These are phyloP conservation scores for Gelatoporia subvermispora DNA, from an alignment of 768 basidiomycete genomes.

Conservation along the genomic window DNA sequence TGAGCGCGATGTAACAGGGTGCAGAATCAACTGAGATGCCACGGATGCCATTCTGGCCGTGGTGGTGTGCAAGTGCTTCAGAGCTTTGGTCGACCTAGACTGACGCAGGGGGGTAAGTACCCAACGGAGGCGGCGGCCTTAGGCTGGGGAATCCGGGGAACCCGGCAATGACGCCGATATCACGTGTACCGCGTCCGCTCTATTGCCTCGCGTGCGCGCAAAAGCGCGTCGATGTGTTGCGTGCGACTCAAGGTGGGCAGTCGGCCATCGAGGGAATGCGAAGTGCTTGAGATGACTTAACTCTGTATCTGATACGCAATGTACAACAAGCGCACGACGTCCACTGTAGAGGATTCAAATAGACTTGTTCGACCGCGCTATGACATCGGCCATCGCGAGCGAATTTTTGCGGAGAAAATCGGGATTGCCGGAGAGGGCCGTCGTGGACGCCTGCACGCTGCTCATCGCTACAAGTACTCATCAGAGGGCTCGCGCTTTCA, in stretches of 20 bases:
- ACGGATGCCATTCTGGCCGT: conserved; percentile 31
- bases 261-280: no score
- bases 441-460: background rate
- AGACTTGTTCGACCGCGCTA: no score
- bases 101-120: no score
- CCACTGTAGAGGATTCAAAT: no score
- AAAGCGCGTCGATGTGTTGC: no score
- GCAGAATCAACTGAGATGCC: conserved; percentile 77
- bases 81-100: no score
- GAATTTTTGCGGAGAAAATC: no score
- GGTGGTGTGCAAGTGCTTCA: background rate
- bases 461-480: background rate
- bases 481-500: background rate
- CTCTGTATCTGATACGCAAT: no score
- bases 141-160: conserved; percentile 11
- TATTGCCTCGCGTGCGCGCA: conserved; percentile 8
- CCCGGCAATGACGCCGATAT: conserved; percentile 7
- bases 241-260: background rate
- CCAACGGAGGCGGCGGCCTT: background rate
- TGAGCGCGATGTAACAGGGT: conserved; percentile 71
- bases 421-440: no score
- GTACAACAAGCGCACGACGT: no score
- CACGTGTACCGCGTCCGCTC: conserved; percentile 21
- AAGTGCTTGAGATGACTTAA: no score
- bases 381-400: no score